These are phyloP conservation scores for Colletotrichum camelliae DNA, from an alignment of 2,329 filamentous ascomycete species.

Conservation along the genomic window DNA sequence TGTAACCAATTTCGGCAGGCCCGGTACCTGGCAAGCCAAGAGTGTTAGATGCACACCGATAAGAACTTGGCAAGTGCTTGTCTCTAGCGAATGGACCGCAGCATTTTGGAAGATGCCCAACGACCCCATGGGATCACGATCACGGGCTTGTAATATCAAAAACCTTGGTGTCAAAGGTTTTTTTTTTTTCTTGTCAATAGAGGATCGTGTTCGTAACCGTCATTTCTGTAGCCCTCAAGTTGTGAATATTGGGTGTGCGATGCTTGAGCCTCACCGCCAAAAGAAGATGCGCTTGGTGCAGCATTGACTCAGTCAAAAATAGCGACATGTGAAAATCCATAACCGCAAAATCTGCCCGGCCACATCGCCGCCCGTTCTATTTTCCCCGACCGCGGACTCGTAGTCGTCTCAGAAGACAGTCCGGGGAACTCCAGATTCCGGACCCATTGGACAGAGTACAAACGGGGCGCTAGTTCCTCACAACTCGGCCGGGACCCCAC, in stretches of 20 bases:
- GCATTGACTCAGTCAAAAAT: neutral
- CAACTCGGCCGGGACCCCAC: neutral
- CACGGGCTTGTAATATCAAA: neutral
- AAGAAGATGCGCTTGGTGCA: neutral
- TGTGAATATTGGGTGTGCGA: neutral
- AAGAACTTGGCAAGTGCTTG: neutral
- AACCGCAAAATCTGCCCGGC: neutral
- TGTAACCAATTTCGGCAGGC: neutral
- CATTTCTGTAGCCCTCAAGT: fast-evolving
- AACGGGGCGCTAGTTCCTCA: neutral
- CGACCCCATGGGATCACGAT: neutral
- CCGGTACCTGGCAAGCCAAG: neutral
- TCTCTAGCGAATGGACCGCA: neutral
- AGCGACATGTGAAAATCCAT: neutral
- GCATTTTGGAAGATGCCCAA: neutral
- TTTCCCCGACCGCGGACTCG: neutral
- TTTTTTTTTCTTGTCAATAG: neutral
- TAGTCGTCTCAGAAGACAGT: neutral
- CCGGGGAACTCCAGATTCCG: neutral
- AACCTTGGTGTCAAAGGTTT: neutral
- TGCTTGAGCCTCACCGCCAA: neutral
- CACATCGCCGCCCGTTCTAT: neutral
- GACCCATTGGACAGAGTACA: neutral
- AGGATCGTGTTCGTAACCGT: neutral
- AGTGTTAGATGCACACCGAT: neutral